Base-by-base conservation (phyloP, 225 moss, liverwort and hornwort genomes). In the Sphagnum tenellum region DNA sequence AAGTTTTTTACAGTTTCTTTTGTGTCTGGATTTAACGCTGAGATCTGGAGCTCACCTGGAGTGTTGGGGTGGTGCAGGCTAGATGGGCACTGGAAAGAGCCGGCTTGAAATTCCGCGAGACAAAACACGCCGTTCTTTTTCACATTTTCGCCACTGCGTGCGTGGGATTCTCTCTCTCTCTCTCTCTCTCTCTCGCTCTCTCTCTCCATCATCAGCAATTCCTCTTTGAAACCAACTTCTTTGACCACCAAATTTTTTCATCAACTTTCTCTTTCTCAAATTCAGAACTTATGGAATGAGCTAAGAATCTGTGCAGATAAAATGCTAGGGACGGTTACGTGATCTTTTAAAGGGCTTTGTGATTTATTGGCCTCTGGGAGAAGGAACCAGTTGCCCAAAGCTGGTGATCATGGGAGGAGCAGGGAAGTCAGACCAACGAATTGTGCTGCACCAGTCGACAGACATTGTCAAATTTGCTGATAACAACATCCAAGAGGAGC, bases 41-140 rank as follows among this genome's bases (percentile, higher is more conserved):
- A 52, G 9, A 52, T 52, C 7, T 52, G 52, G 52, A 52, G 52
- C 6, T 6, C 52, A 52, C 1, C 52, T 52, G 52, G 9, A 52
- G 9, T 52, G 9, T 3, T 74, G 72, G 3, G 74, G 69, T 52
- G 66, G 66, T 66, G 48, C 82, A 94, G 90, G 95, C 95, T 71
- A 76, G 95, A 73, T 95, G 95, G 95, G 95, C 92, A 5, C 67
- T 95, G 46, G 89, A 95, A 64, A 81, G 89, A 70, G 89, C 95
- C 54, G 88, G 89, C 47, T 76, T 89, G 57, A 56, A 48, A 0
- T 89, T 71, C 74, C 71, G 12, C 9, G 95, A 95, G 73, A 79
- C 90, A 48, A 92, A 92, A 51, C 95, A 95, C 66, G 92, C 88
- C 54, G 89, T 86, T 62, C 70, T 89, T 8, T 73, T 95, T 54